Conservation (phyloP, 345 rosid species). For the Eucalyptus melliodora region DNA sequence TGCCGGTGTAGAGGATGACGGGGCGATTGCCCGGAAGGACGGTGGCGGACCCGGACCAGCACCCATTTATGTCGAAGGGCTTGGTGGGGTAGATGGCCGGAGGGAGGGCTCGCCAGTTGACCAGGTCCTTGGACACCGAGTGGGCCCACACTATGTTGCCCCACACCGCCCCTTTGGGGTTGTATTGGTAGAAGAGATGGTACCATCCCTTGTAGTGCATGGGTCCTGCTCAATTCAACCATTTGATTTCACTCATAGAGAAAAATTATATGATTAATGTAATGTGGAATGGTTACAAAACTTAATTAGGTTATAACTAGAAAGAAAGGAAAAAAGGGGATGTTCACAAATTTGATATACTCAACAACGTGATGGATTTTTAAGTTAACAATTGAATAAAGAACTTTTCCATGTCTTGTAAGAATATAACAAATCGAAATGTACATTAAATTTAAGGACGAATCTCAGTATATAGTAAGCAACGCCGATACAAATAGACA, state of each 20-base stretch:
- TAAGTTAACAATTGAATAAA: background rate
- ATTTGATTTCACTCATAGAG: background rate
- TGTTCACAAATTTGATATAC: background rate
- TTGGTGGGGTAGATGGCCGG: constrained; percentile 60
- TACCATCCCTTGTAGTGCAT: constrained; percentile 69
- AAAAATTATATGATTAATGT: background rate
- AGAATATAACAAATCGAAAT: background rate
- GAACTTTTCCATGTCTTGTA: background rate
- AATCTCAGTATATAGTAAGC: background rate
- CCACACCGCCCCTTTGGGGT: constrained; percentile 85
- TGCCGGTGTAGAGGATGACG: constrained; percentile 63
- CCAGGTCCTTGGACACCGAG: constrained; percentile 73
- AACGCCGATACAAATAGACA: background rate
- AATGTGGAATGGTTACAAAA: background rate
- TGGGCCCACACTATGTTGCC: constrained; percentile 98
- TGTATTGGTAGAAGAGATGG: constrained; percentile 87
- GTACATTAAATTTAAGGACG: background rate
- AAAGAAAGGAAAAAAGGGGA: background rate
- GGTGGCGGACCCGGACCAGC: constrained; percentile 95
- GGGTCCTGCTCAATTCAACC: constrained; percentile 30
- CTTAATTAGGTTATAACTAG: background rate
- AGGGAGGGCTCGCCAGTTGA: constrained; percentile 68
- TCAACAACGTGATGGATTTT: background rate
- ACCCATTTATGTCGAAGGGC: constrained; percentile 57
- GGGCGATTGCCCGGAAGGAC: constrained; percentile 48